Evolutionary conservation across 805 yeast species (phyloP), one percentile per base, ranked within the genome.

Genomic region (Limtongia smithiae): DNA sequence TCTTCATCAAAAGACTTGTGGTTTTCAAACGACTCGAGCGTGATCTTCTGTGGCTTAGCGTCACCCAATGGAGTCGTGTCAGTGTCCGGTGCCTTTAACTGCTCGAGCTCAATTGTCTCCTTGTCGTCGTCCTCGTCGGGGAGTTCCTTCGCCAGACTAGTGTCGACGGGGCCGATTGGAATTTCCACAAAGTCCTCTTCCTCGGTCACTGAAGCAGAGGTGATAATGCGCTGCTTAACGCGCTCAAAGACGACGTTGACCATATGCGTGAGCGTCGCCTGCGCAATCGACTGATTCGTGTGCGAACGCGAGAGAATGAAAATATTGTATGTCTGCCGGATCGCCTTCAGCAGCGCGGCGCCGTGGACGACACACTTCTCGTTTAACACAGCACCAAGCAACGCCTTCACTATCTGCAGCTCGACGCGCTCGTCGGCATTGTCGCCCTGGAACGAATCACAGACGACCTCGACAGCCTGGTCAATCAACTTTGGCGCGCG

Each of bases 241-340:
- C 93, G 79, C 54, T 85, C 95, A 69, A 88, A 93, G 9, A 90
- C 83, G 7, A 86, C 81, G 47, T 82, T 81, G 20, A 93, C 87
- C 61, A 91, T 84, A 69, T 93, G 99, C 2, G 94, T 86, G 57
- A 93, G 74, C 6, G 93, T 84, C 1, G 96, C 97, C 71, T 94
- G 97, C 0, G 98, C 97, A 51, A 90, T 82, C 1, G 89, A 85
- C 68, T 93, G 98, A 64, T 89, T 91, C 22, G 85, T 73, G 2
- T 91, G 80, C 17, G 84, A 81, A 51, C 85, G 73, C 0, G 97
- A 88, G 48, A 87, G 76, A 36, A 93, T 83, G 62, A 91, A 94
- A 24, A 94, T 85, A 65, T 89, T 90, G 71, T 93, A 93, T 24
- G 91, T 87, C 62, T 87, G 96, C 66, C 97, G 79, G 32, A 94